Conservation (phyloP, 176 grass and related monocot genomes). For the Alloteropsis semialata region DNA sequence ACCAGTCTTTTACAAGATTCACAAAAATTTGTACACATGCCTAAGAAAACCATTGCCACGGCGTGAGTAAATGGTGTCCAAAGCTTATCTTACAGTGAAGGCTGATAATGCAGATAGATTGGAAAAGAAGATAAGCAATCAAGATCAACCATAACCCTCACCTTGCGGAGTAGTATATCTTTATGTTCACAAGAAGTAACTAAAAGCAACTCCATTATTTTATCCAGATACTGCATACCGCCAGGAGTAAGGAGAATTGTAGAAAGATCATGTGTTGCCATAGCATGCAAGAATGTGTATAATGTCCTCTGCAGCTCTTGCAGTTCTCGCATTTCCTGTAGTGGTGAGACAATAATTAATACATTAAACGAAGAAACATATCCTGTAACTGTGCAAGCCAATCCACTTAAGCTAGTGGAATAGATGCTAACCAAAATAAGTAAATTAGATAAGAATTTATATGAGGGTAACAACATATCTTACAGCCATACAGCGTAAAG, state of each 20-base stretch:
- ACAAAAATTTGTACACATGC: conserved; percentile 91
- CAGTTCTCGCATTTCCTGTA: conserved; percentile 94
- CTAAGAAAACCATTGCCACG: conserved; percentile 55
- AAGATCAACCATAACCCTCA: conserved; percentile 28
- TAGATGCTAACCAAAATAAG: neutral
- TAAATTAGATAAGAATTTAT: conserved; percentile 10
- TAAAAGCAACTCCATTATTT: conserved; percentile 78
- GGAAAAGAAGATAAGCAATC: conserved; percentile 23
- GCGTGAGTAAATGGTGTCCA: conserved; percentile 5
- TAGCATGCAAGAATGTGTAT: conserved; percentile 82
- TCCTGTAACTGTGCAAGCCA: conserved; percentile 8
- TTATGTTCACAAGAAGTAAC: conserved; percentile 85
- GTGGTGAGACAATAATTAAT: conserved; percentile 25
- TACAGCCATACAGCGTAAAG: neutral
- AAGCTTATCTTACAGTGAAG: neutral
- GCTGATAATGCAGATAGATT: conserved; percentile 9
- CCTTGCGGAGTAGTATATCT: conserved; percentile 87
- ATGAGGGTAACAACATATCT: neutral
- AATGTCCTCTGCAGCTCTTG: conserved; percentile 87
- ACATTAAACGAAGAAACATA: conserved; percentile 13
- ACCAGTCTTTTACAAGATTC: conserved; percentile 95
- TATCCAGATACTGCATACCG: conserved; percentile 70
- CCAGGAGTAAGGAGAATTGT: conserved; percentile 71
- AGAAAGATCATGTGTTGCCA: conserved; percentile 80
- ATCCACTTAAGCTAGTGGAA: neutral